Conservation (phyloP, 108 stramenopile species). For the Nitzschia sp. region DNA sequence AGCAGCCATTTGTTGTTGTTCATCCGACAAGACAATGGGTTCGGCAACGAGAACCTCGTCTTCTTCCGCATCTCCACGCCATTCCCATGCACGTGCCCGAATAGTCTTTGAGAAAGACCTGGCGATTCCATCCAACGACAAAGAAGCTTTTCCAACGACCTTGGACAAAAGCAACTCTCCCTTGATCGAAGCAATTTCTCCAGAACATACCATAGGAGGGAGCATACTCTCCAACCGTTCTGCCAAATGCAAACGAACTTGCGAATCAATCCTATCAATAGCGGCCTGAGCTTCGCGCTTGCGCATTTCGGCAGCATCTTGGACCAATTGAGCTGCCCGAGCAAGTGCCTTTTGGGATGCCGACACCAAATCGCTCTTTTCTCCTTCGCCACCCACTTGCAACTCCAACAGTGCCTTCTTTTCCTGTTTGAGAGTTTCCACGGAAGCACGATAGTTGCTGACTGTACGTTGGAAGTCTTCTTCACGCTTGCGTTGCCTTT, state of each 20-base stretch:
- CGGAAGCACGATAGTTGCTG: slow-evolving; percentile 68
- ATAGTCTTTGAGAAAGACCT: slow-evolving; percentile 58
- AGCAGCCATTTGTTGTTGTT: slow-evolving; percentile 62
- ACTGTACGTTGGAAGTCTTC: slow-evolving; percentile 84
- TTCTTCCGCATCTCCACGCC: slow-evolving; percentile 52
- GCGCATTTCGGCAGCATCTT: slow-evolving; percentile 74
- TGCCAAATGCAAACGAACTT: slow-evolving; percentile 56
- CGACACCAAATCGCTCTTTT: slow-evolving; percentile 62
- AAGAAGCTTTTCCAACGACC: slow-evolving; percentile 71
- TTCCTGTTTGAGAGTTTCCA: slow-evolving; percentile 74
- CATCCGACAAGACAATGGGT: slow-evolving; percentile 43
- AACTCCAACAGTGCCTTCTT: slow-evolving; percentile 73
- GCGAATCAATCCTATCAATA: slow-evolving; percentile 63
- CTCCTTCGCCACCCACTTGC: slow-evolving; percentile 72
- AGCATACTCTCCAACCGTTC: slow-evolving; percentile 64
- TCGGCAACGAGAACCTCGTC: slow-evolving; percentile 19
- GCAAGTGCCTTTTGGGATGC: slow-evolving; percentile 81
- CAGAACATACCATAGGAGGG: slow-evolving; percentile 52
- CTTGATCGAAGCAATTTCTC: slow-evolving; percentile 76
- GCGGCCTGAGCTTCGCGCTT: slow-evolving; percentile 69
- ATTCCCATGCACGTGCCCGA: slow-evolving; percentile 36
- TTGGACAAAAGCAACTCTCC: slow-evolving; percentile 75
- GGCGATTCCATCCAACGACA: slow-evolving; percentile 60
- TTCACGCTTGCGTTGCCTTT: slow-evolving; percentile 81
- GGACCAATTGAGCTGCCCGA: slow-evolving; percentile 71